Percentiles rank a stretch among this genome's conserved stretches.
These are phyloP conservation scores for Bothia castanella DNA, from an alignment of 1,284 basidiomycete genomes.

Conservation along the genomic window DNA sequence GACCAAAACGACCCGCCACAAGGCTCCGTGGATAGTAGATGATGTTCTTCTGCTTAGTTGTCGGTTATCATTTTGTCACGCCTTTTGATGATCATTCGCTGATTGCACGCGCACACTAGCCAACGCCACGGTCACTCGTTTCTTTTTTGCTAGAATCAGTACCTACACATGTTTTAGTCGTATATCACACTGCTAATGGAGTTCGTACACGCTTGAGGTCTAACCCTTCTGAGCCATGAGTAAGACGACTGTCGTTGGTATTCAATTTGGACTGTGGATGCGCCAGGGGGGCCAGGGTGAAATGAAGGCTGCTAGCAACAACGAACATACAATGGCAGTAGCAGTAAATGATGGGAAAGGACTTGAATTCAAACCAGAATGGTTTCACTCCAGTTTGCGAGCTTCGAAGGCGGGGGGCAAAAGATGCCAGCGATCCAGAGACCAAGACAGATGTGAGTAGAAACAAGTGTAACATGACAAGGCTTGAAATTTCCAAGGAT, in stretches of 20 bases:
- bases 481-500: constrained; percentile 6
- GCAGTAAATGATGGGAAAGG: no score
- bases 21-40: constrained; percentile 30
- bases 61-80: not conserved
- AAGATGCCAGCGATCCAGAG: not conserved
- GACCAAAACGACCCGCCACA: constrained; percentile 13
- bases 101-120: not conserved
- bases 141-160: constrained; percentile 13
- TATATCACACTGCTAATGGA: constrained; percentile 19
- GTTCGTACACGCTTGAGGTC: not conserved
- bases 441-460: not conserved
- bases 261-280: no score
- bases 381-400: not conserved
- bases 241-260: no score
- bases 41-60: no score
- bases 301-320: no score
- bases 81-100: constrained; percentile 5
- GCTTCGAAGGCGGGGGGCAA: not conserved
- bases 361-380: constrained; percentile 2
- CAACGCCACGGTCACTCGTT: no score
- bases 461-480: constrained; percentile 2
- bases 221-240: no score
- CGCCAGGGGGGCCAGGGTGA: no score
- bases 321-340: no score
- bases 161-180: constrained; percentile 20